These are phyloP conservation scores for Anthoceros angustus DNA, from an alignment of 225 moss, liverwort and hornwort species.

Conservation along the genomic window DNA sequence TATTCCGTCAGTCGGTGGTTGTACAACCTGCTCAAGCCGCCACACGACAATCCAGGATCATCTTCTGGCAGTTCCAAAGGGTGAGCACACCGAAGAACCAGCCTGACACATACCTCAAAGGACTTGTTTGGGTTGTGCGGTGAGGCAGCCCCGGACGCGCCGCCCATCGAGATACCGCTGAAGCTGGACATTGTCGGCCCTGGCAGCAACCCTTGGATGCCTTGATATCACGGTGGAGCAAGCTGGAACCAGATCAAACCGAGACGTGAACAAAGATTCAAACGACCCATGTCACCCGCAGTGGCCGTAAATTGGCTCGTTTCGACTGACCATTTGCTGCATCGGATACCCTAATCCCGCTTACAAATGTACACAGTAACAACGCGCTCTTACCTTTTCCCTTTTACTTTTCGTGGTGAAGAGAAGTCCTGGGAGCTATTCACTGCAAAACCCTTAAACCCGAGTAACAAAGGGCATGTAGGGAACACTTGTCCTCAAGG, in stretches of 20 bases:
- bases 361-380: too few species aligned
- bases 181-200: not conserved
- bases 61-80: not conserved
- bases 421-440: too few species aligned
- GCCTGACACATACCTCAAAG: conserved; percentile 40
- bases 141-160: conserved; percentile 36
- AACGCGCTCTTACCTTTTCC: too few species aligned
- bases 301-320: too few species aligned
- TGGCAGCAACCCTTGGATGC: not conserved
- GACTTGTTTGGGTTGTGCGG: conserved; percentile 80
- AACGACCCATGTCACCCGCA: too few species aligned
- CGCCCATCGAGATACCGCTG: conserved; percentile 44
- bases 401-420: too few species aligned
- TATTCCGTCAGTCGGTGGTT: conserved; percentile 74
- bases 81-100: not conserved
- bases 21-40: conserved; percentile 37
- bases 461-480: too few species aligned
- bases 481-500: too few species aligned
- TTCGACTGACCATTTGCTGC: too few species aligned
- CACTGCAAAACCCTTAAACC: too few species aligned
- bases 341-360: too few species aligned
- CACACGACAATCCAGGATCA: not conserved
- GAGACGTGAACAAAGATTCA: too few species aligned
- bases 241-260: not conserved
- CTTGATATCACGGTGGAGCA: not conserved